These are phyloP conservation scores for Tricladium varicosporioides DNA, from an alignment of 2,329 filamentous ascomycete genomes.

Conservation along the genomic window DNA sequence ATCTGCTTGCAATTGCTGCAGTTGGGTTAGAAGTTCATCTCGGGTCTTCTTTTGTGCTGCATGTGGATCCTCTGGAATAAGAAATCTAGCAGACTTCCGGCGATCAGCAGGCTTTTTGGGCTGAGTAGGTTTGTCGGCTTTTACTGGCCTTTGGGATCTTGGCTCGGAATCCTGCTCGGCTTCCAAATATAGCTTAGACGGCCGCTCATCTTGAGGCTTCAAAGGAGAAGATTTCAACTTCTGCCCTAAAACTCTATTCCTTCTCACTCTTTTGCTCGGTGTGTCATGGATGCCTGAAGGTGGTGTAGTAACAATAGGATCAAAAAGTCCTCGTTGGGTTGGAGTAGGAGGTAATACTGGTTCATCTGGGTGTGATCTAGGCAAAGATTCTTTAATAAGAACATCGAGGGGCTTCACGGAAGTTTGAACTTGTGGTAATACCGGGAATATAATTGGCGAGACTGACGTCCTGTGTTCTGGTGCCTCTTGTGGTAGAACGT, in stretches of 20 bases:
- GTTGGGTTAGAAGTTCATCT: constrained; percentile 53
- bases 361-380: constrained; percentile 41
- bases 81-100: constrained; percentile 30
- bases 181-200: constrained; percentile 30
- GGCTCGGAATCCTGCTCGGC: constrained; percentile 11
- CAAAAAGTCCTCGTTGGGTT: constrained; percentile 45
- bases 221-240: constrained; percentile 34
- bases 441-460: background rate
- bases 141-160: constrained; percentile 3
- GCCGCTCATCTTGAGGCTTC: constrained; percentile 26
- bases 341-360: constrained; percentile 63
- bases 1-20: constrained; percentile 57
- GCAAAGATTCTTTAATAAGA: background rate
- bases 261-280: constrained; percentile 49
- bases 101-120: constrained; percentile 10
- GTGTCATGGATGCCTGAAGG: constrained; percentile 60
- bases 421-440: background rate
- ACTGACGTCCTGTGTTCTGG: background rate
- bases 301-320: constrained; percentile 53
- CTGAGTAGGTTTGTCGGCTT: constrained; percentile 5
- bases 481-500: background rate
- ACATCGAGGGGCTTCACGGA: background rate
- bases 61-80: constrained; percentile 29
- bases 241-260: constrained; percentile 33
- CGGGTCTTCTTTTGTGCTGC: constrained; percentile 50